Evolutionary conservation across 129 eudicot genomes (phyloP), one percentile per base, ranked within the genome.

Genomic region (Tagetes patula): DNA sequence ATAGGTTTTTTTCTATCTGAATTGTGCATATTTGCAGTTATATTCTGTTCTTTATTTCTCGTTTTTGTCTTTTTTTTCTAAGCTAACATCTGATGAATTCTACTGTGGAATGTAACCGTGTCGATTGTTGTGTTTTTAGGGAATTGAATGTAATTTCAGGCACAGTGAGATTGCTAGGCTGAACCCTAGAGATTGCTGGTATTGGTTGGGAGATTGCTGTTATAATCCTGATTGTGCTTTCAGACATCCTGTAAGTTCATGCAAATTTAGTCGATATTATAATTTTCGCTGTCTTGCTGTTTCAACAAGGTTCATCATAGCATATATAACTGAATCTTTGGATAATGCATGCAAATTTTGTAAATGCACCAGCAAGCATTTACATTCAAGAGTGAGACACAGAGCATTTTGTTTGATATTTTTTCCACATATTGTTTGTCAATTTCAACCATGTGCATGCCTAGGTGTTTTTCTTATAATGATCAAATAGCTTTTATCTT

Each of bases 171-270:
- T 77, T 65, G 96, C 89, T 1, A 82, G 89, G 86, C 79, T 89
- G 70, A 86, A 89, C 77, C 96, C 96, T 32, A 85, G 89, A 76
- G 92, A 89, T 70, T 89, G 96, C 80, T 82, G 89, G 88, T 89
- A 80, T 75, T 89, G 92, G 96, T 65, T 89, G 59, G 78, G 78
- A 40, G 87, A 86, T 33, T 78, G 80, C 55, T 89, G 96, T 76
- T 80, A 72, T 38, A 84, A 89, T 79, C 86, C 81, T 0, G 64
- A 78, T 10, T 89, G 92, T 67, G 82, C 85, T 60, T 89, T 86
- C 73, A 85, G 96, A 4, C 96, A 89, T 82, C 92, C 96, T 79
- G 96, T 89, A 81, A 89, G 89, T 48, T 71, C 36, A 46, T 60
- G 11, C 67, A 80, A 34, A 8, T 47, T 41, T 12, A 5, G 0